Percentiles rank a stretch among this genome's conserved stretches.
Conservation (phyloP, 2,329 filamentous ascomycete genomes). For the Cytospora mali region DNA sequence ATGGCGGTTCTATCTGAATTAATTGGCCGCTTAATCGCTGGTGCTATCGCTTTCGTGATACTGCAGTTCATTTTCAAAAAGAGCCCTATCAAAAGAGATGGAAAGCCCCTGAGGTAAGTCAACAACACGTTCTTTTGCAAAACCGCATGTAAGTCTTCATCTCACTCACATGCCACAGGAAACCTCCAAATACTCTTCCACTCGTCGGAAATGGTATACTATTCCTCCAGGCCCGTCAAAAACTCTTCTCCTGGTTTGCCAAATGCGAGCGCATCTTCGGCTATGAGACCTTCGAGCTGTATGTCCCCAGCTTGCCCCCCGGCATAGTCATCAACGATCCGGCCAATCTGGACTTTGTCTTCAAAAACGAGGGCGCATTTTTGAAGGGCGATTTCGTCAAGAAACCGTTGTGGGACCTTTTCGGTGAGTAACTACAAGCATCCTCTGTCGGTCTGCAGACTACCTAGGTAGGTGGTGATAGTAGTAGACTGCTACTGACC, state of each 20-base stretch:
- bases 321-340: constrained; percentile 67
- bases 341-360: constrained; percentile 62
- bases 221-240: constrained; percentile 62
- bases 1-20: constrained; percentile 21
- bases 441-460: background rate
- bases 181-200: constrained; percentile 55
- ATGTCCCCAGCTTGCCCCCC: constrained; percentile 63
- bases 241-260: constrained; percentile 65
- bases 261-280: constrained; percentile 59
- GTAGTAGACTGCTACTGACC: background rate
- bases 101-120: constrained; percentile 28
- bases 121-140: background rate
- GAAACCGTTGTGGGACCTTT: constrained; percentile 61
- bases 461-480: no score
- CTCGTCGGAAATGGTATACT: constrained; percentile 63
- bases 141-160: background rate
- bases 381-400: constrained; percentile 66
- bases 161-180: constrained; percentile 37
- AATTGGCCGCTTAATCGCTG: constrained; percentile 14
- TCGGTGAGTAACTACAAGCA: constrained; percentile 45
- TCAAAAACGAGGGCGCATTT: constrained; percentile 63
- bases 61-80: constrained; percentile 24
- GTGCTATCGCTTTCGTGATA: constrained; percentile 19
- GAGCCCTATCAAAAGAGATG: constrained; percentile 28
- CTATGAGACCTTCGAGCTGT: constrained; percentile 63